Conservation (phyloP, 169 alveolate genomes). For the Plasmodium adleri region DNA sequence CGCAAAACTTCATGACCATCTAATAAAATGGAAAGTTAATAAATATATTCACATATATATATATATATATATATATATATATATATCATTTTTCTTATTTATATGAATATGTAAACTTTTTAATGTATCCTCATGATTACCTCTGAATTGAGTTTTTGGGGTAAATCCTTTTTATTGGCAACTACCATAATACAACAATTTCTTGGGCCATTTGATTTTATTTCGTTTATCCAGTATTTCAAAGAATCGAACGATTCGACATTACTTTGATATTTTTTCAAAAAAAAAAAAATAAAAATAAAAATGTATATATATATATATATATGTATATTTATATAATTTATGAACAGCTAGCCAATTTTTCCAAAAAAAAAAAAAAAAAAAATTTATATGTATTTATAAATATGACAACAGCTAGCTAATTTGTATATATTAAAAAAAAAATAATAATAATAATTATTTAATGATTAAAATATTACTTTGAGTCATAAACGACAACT, state of each 20-base stretch:
- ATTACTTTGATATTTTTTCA: conserved; percentile 25
- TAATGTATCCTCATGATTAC: conserved; percentile 23
- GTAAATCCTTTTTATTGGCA: conserved; percentile 85
- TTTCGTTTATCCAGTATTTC: conserved; percentile 83
- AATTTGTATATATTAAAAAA: no score
- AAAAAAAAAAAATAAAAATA: background rate
- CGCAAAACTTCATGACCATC: conserved; percentile 79
- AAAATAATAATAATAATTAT: conserved; percentile 5
- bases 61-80: background rate
- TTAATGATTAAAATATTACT: conserved; percentile 43
- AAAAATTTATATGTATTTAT: background rate
- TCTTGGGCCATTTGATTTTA: conserved; percentile 83
- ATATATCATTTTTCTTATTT: background rate
- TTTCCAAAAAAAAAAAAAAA: background rate
- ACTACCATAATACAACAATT: conserved; percentile 83
- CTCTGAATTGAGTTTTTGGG: conserved; percentile 68
- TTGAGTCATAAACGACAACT: conserved; percentile 90
- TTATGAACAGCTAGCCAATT: background rate
- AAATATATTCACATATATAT: background rate
- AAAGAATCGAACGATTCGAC: conserved; percentile 81
- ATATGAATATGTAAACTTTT: conserved; percentile 1
- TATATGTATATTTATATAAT: background rate
- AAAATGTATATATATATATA: background rate
- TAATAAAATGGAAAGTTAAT: conserved; percentile 1
- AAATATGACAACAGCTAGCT: background rate